Evolutionary conservation across 208 protist genomes (phyloP), one percentile per base, ranked within the genome.

Genomic region (Acanthamoeba castellanii): DNA sequence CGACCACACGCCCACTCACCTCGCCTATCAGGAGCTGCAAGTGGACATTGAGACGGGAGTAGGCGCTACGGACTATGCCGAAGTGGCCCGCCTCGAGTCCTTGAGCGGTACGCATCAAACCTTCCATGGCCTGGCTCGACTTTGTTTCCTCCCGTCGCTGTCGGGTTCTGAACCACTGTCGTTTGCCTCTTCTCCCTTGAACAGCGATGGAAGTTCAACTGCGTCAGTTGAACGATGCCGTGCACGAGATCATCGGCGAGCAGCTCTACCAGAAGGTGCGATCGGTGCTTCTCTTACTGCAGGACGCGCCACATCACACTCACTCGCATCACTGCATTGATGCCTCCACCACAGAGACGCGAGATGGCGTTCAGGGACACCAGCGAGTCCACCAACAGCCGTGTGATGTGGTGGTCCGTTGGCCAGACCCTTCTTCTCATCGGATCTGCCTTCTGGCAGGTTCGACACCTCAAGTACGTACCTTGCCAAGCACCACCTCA

Each of bases 321-420:
- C 50, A 18, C 14, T 61, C 32, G 14, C 57, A 7, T 42, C 30
- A 30, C 47, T 11, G 0, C 34, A 3, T n/a, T 16, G 59, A 13
- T 57, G 37, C 22, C 72, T n/a, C 64, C 30, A 2, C 30, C 42
- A 14, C 61, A 92, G 87, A 92, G 52, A 92, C 87, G 87, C 32
- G 87, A 92, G 87, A 47, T 76, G 34, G 87, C 87, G 13, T 92
- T 92, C 87, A 72, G 87, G 87, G 95, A 96, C 78, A 97, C 96
- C 27, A 90, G 50, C 82, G 96, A 97, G 70, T 92, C 68, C 42
- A 97, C 95, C 55, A 96, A 96, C 64, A 61, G 66, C 52, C 61
- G 96, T 34, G 96, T 97, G 37, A 97, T 96, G 94, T 97, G 96
- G 96, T 97, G 95, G 95, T 87, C 94, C 68, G 61, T 97, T n/a